These are phyloP conservation scores for Trichopus zeylanicus DNA, from an alignment of 116 monocot species.

Conservation along the genomic window DNA sequence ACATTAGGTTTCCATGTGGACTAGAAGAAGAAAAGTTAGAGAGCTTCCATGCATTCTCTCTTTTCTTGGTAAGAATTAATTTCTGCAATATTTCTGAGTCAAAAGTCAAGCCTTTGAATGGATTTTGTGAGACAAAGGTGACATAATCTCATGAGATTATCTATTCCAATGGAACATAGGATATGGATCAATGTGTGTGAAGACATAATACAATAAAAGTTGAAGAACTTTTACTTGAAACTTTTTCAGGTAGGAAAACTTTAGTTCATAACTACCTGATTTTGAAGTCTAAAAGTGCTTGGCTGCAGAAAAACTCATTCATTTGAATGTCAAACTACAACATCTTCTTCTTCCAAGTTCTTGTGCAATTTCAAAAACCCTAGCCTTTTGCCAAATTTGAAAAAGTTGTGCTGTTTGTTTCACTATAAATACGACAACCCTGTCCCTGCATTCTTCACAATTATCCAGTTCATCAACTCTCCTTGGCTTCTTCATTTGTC, in stretches of 20 bases:
- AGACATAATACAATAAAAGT: neutral
- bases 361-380: neutral
- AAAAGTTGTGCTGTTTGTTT: neutral
- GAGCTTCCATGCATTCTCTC: too few species aligned
- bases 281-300: conserved; percentile 8
- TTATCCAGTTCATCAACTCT: neutral
- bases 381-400: neutral
- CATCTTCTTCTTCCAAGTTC: neutral
- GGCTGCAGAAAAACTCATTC: neutral
- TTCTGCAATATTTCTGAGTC: too few species aligned
- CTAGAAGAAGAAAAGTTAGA: too few species aligned
- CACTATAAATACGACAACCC: conserved; percentile 15
- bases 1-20: too few species aligned
- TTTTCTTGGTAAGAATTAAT: too few species aligned
- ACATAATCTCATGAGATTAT: too few species aligned
- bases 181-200: neutral
- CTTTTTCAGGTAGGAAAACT: too few species aligned
- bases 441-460: neutral
- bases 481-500: neutral
- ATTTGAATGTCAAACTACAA: conserved; percentile 9
- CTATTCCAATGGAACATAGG: neutral
- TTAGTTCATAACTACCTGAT: neutral
- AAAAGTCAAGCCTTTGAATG: too few species aligned
- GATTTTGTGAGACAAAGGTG: too few species aligned
- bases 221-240: neutral